A percentile compares a stretch with the other conserved stretches of the same genome.
Conservation (phyloP, 1,284 basidiomycete genomes). For the Waitea zeae region DNA sequence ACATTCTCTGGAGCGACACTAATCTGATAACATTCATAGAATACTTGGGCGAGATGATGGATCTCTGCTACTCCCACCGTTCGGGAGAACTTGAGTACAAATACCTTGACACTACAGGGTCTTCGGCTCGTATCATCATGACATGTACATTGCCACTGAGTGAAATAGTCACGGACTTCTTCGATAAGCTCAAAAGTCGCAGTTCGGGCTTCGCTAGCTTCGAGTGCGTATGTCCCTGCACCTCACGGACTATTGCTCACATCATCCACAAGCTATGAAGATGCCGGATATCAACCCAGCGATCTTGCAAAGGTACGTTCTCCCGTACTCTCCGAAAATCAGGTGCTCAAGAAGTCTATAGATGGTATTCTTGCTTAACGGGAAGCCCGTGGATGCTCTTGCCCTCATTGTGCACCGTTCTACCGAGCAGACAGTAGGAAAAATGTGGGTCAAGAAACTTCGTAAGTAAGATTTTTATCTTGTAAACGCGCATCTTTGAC, state of each 20-base stretch:
- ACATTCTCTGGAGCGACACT: not conserved
- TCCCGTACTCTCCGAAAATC: not conserved
- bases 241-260: conserved; percentile 4
- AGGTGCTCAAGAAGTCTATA: conserved; percentile 12
- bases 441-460: conserved; percentile 79
- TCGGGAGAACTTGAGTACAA: conserved; percentile 66
- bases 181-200: conserved; percentile 78
- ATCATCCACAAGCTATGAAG: conserved; percentile 56
- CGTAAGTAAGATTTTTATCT: not conserved
- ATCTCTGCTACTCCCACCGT: conserved; percentile 68
- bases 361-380: conserved; percentile 82
- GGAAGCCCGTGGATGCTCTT: conserved; percentile 80
- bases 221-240: conserved; percentile 37
- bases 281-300: conserved; percentile 70
- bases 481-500: not conserved
- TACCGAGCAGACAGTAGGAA: conserved; percentile 52
- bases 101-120: conserved; percentile 24
- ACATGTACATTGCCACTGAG: conserved; percentile 72
- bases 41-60: conserved; percentile 86
- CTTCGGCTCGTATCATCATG: conserved; percentile 53
- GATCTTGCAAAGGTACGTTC: conserved; percentile 59
- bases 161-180: conserved; percentile 89
- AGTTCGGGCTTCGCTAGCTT: conserved; percentile 90
- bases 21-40: conserved; percentile 22
- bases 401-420: conserved; percentile 76